Evolutionary conservation across 2,329 filamentous ascomycete genomes (phyloP), one percentile per base, ranked within the genome.

Genomic region (Monosporascus sp.): DNA sequence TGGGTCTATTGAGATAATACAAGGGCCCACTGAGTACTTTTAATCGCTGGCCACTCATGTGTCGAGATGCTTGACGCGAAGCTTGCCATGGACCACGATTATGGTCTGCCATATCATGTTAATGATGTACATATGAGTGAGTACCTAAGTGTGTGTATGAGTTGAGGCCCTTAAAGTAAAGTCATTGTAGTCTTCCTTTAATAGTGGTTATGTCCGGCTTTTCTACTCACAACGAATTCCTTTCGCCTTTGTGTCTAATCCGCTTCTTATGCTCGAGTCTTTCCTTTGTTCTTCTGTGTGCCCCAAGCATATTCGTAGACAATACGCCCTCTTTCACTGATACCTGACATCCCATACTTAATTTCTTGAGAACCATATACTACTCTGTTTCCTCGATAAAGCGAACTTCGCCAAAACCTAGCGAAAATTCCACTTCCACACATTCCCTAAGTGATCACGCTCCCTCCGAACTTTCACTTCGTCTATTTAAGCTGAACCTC

Each of bases 231-330:
- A 63, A 58, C 55, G 53, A 53, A 51, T 54, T 56, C 52, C 55
- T 57, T 57, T 46, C 49, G 24, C 49, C 46, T 48, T 53, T 46
- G 49, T 55, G 51, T 51, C 48, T 20, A 25, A 44, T 38, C 51
- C 36, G 48, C 27, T 46, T 46, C 55, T 62, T 61, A 53, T 57
- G 53, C 38, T 57, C 46, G 52, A 55, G 44, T 50, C 14, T 59
- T 59, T 57, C 55, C 51, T 62, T 61, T 62, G 56, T 61, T 49
- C 48, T 50, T 53, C 52, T 50, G 50, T 52, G 53, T 49, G 44
- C 34, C 37, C 41, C 25, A 46, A 47, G 15, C 51, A 54, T 53
- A 44, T 8, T 18, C 20, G 38, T 31, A 22, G 52, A 46, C 47
- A 24, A 48, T 47, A 49, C 20, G 31, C 52, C 41, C 47, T 55